phyloP scores from a whole-genome alignment of 108 stramenopile species.

The Nitzschia sp. region DNA sequence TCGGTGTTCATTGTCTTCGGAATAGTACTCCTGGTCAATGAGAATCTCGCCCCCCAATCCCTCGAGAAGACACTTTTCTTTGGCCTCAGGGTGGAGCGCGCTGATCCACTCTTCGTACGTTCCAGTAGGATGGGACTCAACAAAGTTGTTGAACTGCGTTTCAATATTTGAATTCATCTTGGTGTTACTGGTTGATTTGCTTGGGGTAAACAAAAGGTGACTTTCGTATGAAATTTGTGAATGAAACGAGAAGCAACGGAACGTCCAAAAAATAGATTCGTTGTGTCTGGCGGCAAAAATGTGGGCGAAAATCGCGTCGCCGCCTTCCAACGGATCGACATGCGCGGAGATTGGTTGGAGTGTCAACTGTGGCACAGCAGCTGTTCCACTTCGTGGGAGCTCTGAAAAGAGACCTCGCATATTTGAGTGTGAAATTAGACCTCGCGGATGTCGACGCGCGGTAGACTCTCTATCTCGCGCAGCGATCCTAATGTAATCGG shows the following conservation, averaged over 20 bases:
- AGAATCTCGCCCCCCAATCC: constrained; percentile 7
- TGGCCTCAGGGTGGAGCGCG: constrained; percentile 60
- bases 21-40: constrained; percentile 13
- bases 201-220: too few species aligned
- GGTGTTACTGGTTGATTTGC: not conserved
- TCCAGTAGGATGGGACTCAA: constrained; percentile 4
- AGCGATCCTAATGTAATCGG: too few species aligned
- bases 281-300: not conserved
- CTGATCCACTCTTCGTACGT: constrained; percentile 70
- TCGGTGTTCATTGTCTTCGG: constrained; percentile 21
- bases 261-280: not conserved
- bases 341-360: too few species aligned
- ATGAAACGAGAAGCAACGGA: not conserved
- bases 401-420: too few species aligned
- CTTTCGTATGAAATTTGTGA: too few species aligned
- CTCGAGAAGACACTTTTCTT: constrained; percentile 9
- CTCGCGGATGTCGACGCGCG: too few species aligned
- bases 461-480: too few species aligned
- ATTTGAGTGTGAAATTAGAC: too few species aligned
- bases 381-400: too few species aligned
- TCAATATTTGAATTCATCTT: not conserved
- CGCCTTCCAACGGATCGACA: too few species aligned
- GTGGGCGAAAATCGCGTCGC: too few species aligned
- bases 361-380: too few species aligned
- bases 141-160: constrained; percentile 11